phyloP scores from a whole-genome alignment of 163 green algal species.

The Chlorella variabilis region DNA sequence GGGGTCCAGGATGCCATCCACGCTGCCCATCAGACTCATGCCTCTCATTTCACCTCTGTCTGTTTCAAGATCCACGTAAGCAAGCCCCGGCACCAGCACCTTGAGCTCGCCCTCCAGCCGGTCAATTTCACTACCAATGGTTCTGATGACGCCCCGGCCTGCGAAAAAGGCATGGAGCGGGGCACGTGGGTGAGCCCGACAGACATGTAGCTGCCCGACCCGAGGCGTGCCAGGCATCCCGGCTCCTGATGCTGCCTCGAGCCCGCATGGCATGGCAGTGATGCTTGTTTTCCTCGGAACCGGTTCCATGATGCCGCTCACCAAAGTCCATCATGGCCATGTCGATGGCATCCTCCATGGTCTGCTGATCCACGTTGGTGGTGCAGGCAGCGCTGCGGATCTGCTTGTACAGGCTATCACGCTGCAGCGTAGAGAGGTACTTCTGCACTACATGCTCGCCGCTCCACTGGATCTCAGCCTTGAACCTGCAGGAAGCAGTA shows the following conservation, averaged over 20 bases:
- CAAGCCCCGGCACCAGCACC: constrained; percentile 60
- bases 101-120: constrained; percentile 87
- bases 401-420: constrained; percentile 35
- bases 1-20: background rate
- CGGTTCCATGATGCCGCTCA: background rate
- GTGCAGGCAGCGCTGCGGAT: background rate
- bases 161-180: too few relatives aligned
- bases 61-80: constrained; percentile 77
- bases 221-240: too few relatives aligned
- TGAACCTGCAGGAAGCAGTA: constrained; percentile 43
- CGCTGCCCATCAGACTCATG: background rate
- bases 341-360: constrained; percentile 38
- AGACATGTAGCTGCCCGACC: too few relatives aligned
- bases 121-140: constrained; percentile 91
- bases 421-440: constrained; percentile 34
- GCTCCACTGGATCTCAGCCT: constrained; percentile 55
- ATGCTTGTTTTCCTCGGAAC: too few relatives aligned
- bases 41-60: too few relatives aligned
- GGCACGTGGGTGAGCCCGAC: too few relatives aligned
- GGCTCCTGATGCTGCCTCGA: too few relatives aligned
- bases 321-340: constrained; percentile 48
- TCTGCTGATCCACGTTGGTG: background rate
- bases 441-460: constrained; percentile 51
- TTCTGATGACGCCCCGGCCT: constrained; percentile 76
- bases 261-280: too few relatives aligned